Evolutionary conservation across 345 rosid species (phyloP), one percentile per base, ranked within the genome.

Genomic region (Anacardium occidentale): DNA sequence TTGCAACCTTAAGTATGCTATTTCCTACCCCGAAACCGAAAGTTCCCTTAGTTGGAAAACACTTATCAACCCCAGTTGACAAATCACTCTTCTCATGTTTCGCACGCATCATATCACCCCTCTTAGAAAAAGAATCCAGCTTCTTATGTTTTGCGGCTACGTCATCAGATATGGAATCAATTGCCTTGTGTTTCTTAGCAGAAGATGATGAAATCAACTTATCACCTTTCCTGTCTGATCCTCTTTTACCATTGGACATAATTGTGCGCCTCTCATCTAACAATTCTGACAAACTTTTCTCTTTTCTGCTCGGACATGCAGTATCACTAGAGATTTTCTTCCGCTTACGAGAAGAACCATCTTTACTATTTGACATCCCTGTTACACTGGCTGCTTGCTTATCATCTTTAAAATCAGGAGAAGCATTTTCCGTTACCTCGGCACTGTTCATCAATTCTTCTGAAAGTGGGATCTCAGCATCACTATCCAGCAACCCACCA

Each of bases 281-380:
- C 59, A 80, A 77, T 18, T 85, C 92, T 12, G 76, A 84, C 85
- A 93, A 82, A 66, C 89, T 86, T 78, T 84, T 82, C 83, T 91
- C 88, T 62, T 82, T 88, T 81, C 83, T 75, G 62, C 66, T 69
- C 1, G 72, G 70, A 74, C 40, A 62, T 25, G 42, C 62, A 34
- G 40, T 61, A 21, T 83, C 83, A 60, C 70, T 80, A 29, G 71
- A 79, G 24, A 37, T 74, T 75, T 74, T 69, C 76, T 79, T 87
- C 59, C 76, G 74, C 65, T 88, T 79, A 12, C 26, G 67, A 68
- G 77, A 72, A 52, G 78, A 68, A 6, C 71, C 63, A 70, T 64
- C 80, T 68, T 54, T 63, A 60, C 58, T 68, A 61, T 78, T 75
- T 62, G 62, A 74, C 72, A 81, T 83, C 64, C 53, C 78, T 70